Evolutionary conservation across 768 basidiomycete genomes (phyloP).

Genomic region (Pulveroboletus sp.): DNA sequence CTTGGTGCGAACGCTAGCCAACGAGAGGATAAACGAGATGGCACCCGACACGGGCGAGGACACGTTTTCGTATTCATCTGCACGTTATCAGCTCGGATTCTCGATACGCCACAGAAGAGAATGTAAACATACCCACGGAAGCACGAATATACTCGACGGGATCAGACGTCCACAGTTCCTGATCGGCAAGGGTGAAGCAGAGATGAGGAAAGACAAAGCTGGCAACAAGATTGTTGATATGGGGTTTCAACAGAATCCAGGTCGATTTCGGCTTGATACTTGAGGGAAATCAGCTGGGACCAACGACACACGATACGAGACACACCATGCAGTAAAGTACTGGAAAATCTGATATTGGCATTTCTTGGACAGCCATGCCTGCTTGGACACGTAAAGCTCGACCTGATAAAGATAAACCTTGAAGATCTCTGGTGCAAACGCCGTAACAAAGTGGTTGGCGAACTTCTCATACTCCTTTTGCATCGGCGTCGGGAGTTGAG

Average conservation of each 20-base stretch:
- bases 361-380: slow-evolving; percentile 79
- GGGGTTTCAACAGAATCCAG: slow-evolving; percentile 84
- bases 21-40: slow-evolving; percentile 74
- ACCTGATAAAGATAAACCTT: slow-evolving; percentile 67
- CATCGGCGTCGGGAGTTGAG: slow-evolving; percentile 75
- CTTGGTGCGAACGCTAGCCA: slow-evolving; percentile 79
- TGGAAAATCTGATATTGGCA: slow-evolving; percentile 81
- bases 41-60: slow-evolving; percentile 76
- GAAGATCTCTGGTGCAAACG: slow-evolving; percentile 85
- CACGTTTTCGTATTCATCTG: slow-evolving; percentile 82
- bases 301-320: background rate
- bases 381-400: slow-evolving; percentile 69
- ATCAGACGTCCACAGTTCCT: slow-evolving; percentile 76
- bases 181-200: slow-evolving; percentile 66
- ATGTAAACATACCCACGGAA: slow-evolving; percentile 57
- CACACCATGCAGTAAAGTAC: slow-evolving; percentile 87
- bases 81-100: background rate
- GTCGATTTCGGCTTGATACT: slow-evolving; percentile 94
- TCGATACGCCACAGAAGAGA: background rate
- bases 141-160: slow-evolving; percentile 80
- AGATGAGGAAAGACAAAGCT: slow-evolving; percentile 85
- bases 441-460: slow-evolving; percentile 70
- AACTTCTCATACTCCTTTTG: slow-evolving; percentile 68
- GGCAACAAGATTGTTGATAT: slow-evolving; percentile 73
- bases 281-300: slow-evolving; percentile 13